phyloP scores from a whole-genome alignment of 2,329 filamentous ascomycete genomes.

The Hypomyces perniciosus region DNA sequence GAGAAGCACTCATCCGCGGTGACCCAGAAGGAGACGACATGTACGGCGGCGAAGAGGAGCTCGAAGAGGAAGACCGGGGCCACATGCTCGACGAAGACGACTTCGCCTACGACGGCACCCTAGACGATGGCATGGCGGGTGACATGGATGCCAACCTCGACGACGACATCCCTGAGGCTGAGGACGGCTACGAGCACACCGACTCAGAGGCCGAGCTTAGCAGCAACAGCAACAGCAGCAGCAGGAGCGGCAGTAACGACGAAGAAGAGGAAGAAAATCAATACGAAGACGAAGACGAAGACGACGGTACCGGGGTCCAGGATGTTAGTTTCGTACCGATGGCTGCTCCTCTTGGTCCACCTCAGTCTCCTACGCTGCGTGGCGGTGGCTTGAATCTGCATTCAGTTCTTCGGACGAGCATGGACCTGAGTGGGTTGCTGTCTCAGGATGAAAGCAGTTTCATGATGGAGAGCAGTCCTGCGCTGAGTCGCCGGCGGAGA shows the following conservation, averaged over 20 bases:
- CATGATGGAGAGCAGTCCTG: constrained; percentile 46
- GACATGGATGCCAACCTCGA: constrained; percentile 66
- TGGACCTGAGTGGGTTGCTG: constrained; percentile 52
- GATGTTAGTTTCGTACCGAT: constrained; percentile 36
- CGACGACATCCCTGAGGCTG: constrained; percentile 62
- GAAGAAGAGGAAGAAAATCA: constrained; percentile 26
- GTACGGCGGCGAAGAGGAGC: constrained; percentile 48
- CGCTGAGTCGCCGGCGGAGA: constrained; percentile 23
- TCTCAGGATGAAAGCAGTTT: constrained; percentile 54
- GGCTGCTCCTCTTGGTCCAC: constrained; percentile 28
- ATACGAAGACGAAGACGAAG: constrained; percentile 16
- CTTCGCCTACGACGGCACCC: constrained; percentile 32
- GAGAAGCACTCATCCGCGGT: constrained; percentile 50
- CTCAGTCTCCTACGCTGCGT: constrained; percentile 33
- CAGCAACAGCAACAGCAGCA: constrained; percentile 36
- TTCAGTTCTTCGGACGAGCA: constrained; percentile 36
- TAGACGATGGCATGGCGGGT: constrained; percentile 22
- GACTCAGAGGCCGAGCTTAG: constrained; percentile 63
- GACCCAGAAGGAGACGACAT: constrained; percentile 42
- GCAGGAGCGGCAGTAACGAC: constrained; percentile 13
- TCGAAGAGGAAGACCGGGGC: constrained; percentile 50
- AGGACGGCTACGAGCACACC: constrained; percentile 68
- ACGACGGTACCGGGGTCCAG: constrained; percentile 16
- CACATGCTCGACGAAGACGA: constrained; percentile 60
- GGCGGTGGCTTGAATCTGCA: constrained; percentile 19